Conservation (phyloP, 345 rosid species). For the Acer saccharum region DNA sequence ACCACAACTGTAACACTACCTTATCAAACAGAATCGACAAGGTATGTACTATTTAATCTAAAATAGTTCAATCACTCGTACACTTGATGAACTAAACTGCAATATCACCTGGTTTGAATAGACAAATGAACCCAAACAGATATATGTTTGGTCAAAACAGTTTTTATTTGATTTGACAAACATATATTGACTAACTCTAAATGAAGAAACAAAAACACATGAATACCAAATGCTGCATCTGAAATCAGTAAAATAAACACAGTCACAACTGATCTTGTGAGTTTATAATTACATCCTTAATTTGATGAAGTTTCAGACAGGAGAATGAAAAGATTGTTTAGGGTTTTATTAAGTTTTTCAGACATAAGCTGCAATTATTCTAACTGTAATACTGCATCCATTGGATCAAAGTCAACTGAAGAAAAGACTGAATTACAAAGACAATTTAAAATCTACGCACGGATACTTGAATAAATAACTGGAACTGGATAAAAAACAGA, state of each 20-base stretch:
- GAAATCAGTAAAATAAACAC: conserved; percentile 1
- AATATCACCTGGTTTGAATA: no score
- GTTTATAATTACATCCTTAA: background rate
- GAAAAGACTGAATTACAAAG: background rate
- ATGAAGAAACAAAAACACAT: background rate
- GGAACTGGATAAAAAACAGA: background rate
- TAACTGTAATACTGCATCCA: conserved; percentile 1
- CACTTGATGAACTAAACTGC: no score
- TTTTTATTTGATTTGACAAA: no score
- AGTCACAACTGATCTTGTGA: background rate
- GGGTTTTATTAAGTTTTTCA: background rate
- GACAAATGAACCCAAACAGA: background rate
- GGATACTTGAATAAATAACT: background rate
- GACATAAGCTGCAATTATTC: background rate
- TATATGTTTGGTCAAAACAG: no score
- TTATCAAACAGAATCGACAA: no score
- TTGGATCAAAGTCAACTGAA: background rate
- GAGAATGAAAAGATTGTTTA: background rate
- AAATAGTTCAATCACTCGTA: no score
- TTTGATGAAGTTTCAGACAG: background rate
- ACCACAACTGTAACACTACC: no score
- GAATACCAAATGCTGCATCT: background rate
- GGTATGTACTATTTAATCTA: no score
- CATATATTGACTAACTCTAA: background rate
- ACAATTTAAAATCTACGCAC: background rate